Conservation (phyloP, 2,329 filamentous ascomycete genomes). For the Cryphonectria parasitica region DNA sequence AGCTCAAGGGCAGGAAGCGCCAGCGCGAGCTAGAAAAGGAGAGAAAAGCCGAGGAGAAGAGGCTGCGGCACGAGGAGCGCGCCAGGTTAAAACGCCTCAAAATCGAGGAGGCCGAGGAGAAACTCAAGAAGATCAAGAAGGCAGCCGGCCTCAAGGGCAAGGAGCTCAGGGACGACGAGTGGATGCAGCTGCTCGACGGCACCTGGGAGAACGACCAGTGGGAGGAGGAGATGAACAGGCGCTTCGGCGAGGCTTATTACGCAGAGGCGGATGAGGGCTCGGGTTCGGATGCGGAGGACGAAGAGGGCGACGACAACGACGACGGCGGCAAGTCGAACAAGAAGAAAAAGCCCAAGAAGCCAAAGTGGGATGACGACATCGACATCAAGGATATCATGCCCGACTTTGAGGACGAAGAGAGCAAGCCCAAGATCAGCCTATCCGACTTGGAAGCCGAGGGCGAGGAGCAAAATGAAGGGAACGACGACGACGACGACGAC, state of each 20-base stretch:
- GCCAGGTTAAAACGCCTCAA: conserved; percentile 84
- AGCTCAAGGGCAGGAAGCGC: conserved; percentile 75
- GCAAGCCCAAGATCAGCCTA: conserved; percentile 56
- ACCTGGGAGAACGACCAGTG: conserved; percentile 88
- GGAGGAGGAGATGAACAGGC: conserved; percentile 86
- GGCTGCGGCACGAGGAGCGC: conserved; percentile 76
- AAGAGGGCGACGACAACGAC: conserved; percentile 15
- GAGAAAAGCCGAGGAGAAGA: conserved; percentile 78
- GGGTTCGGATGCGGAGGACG: conserved; percentile 62
- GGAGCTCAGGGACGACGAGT: conserved; percentile 73
- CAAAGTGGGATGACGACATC: conserved; percentile 95
- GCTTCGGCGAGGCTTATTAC: conserved; percentile 92
- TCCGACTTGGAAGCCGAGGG: conserved; percentile 56
- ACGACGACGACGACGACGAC: too few species aligned
- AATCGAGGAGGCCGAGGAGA: conserved; percentile 86
- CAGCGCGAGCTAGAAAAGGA: conserved; percentile 77
- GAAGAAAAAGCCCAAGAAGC: conserved; percentile 74
- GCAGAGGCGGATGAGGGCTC: conserved; percentile 66
- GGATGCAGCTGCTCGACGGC: conserved; percentile 81
- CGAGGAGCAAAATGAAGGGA: conserved; percentile 44
- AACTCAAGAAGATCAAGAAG: conserved; percentile 84
- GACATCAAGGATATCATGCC: conserved; percentile 92
- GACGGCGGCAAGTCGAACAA: conserved; percentile 55
- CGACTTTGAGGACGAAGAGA: conserved; percentile 74
- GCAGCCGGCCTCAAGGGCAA: conserved; percentile 79